Evolutionary conservation across 2,329 filamentous ascomycete genomes (phyloP), one percentile per base, ranked within the genome.

Genomic region (Tolypocladium nubicola): DNA sequence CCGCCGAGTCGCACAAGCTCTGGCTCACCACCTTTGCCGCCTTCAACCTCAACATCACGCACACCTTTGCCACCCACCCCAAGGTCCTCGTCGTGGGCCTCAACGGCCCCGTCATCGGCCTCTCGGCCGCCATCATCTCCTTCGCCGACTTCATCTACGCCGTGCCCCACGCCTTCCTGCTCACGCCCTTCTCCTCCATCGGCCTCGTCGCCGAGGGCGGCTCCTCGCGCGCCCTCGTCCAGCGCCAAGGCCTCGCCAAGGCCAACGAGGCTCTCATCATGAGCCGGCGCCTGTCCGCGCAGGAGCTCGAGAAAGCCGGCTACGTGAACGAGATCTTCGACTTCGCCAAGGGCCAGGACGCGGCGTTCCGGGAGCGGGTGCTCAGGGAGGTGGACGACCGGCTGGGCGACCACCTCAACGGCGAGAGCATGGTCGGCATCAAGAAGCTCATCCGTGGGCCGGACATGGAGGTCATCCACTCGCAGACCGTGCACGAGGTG

Each of bases 241-340:
- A 87, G 65, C 78, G 93, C 0, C 78, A 97, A 30, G 94, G 94
- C 1, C 81, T 90, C 54, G 77, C 82, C 58, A 89, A 89, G 69
- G 92, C 91, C 11, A 96, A 95, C 68, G 94, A 97, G 78, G 93
- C 94, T 14, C 80, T 97, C 14, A 85, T 99, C 63, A 94, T 96
- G 87, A 91, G 88, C 66, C 89, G 88, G 71, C 80, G 85, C 50
- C 89, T 97, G 64, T 70, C 78, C 0, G 82, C 83, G 37, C 82
- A 86, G 30, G 90, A 96, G 68, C 78, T 97, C 37, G 77, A 92
- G 61, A 75, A 79, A 10, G 81, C 83, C 3, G 92, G 93, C 0
- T 97, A 90, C 67, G 89, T 95, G 50, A 97, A 97, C 66, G 88
- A 87, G 71, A 79, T 96, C 19, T 88, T 97, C 62, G 74, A 76